Percentiles rank a stretch among this genome's conserved stretches.
Evolutionary conservation across 1,139 yeast species (phyloP).

Genomic region (Lodderomyces beijingensis): DNA sequence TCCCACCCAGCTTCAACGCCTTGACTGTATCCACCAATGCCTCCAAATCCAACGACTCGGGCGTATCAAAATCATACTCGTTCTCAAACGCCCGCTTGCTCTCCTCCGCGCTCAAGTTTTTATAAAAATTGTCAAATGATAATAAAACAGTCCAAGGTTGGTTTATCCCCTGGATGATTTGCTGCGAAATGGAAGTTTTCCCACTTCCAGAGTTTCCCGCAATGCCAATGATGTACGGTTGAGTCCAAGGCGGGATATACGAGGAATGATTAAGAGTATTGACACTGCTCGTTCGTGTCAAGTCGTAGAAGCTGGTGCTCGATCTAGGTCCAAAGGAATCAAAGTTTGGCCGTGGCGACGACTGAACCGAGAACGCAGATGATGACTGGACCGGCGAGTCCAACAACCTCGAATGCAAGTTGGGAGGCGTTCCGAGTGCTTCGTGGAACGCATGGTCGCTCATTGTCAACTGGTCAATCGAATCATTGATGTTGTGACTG

Average conservation of each 20-base stretch:
- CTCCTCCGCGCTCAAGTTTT: conserved; percentile 61
- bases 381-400: too few species aligned
- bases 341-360: background rate
- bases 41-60: conserved; percentile 77
- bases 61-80: conserved; percentile 83
- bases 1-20: conserved; percentile 53
- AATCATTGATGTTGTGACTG: too few species aligned
- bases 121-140: conserved; percentile 88
- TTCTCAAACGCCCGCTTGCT: conserved; percentile 56
- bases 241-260: conserved; percentile 92
- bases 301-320: background rate
- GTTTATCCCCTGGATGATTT: conserved; percentile 71
- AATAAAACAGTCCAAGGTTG: conserved; percentile 96
- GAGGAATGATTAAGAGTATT: conserved; percentile 11
- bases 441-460: too few species aligned
- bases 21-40: conserved; percentile 58
- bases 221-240: conserved; percentile 89
- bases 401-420: too few species aligned
- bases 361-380: background rate
- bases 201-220: conserved; percentile 97
- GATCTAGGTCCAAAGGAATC: background rate
- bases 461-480: too few species aligned
- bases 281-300: background rate
- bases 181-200: conserved; percentile 86
- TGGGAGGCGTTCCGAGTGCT: too few species aligned